Conservation (phyloP, 176 grass and related monocot species). For the Paspalum vaginatum region DNA sequence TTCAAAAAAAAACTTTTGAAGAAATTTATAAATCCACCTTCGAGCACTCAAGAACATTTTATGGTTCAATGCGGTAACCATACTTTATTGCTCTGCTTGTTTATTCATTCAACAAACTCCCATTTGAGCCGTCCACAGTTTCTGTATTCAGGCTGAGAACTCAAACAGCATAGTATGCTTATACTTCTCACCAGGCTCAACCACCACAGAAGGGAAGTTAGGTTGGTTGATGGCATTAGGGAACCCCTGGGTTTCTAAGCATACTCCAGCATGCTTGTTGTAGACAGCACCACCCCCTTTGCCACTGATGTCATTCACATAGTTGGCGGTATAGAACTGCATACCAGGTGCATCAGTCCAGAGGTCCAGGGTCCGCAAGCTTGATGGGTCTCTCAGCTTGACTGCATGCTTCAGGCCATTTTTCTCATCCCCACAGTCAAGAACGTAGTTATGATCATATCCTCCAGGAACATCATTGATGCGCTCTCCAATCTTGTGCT, state of each 20-base stretch:
- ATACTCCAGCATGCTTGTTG: constrained; percentile 67
- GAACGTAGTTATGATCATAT: constrained; percentile 72
- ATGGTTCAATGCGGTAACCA: background rate
- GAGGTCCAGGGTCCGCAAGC: constrained; percentile 55
- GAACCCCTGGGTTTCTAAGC: constrained; percentile 96
- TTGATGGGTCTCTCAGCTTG: constrained; percentile 59
- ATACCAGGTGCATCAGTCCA: constrained; percentile 82
- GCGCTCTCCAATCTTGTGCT: constrained; percentile 56
- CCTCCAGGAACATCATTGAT: constrained; percentile 58
- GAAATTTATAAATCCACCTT: background rate
- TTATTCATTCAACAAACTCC: constrained; percentile 41
- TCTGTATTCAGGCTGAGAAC: constrained; percentile 50
- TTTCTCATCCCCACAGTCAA: constrained; percentile 64
- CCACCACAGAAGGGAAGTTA: constrained; percentile 67
- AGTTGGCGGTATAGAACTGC: constrained; percentile 89
- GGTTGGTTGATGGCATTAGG: constrained; percentile 83
- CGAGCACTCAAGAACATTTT: constrained; percentile 16
- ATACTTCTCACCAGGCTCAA: constrained; percentile 79
- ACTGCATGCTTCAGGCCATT: constrained; percentile 73
- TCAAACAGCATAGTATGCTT: constrained; percentile 79
- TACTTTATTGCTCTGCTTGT: constrained; percentile 2
- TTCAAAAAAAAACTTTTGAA: background rate
- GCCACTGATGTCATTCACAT: constrained; percentile 59
- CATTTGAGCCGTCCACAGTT: constrained; percentile 21
- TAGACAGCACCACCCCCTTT: constrained; percentile 69